These are phyloP conservation scores for Plasmodium inui DNA, from an alignment of 169 alveolate genomes.

Conservation along the genomic window DNA sequence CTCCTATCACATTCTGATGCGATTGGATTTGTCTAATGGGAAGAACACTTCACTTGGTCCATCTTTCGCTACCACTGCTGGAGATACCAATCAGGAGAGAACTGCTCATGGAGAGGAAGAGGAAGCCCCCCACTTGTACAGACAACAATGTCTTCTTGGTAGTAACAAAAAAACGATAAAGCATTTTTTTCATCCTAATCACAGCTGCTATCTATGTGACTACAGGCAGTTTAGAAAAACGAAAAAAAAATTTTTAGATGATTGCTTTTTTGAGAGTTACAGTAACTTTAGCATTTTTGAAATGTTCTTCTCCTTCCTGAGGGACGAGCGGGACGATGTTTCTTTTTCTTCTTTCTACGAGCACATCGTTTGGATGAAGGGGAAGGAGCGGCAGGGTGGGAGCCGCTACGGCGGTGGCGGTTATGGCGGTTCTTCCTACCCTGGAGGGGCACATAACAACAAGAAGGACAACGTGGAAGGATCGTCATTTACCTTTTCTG, in stretches of 20 bases:
- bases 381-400: neutral
- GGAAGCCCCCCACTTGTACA: neutral
- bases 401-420: neutral
- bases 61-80: neutral
- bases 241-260: conserved; percentile 54
- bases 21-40: neutral
- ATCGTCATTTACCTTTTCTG: conserved; percentile 1
- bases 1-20: conserved; percentile 41
- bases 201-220: conserved; percentile 32
- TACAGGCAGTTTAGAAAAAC: neutral
- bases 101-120: neutral
- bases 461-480: neutral
- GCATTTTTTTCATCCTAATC: neutral
- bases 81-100: neutral
- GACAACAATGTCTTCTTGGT: neutral
- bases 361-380: conserved; percentile 12
- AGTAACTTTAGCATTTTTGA: conserved; percentile 41
- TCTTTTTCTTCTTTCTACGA: conserved; percentile 30
- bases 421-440: neutral
- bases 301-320: conserved; percentile 2
- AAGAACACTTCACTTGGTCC: neutral
- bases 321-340: neutral
- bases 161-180: neutral
- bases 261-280: conserved; percentile 60
- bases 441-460: neutral